Evolutionary conservation across 331 rosid genomes (phyloP).

Genomic region (Malus hybrid): DNA sequence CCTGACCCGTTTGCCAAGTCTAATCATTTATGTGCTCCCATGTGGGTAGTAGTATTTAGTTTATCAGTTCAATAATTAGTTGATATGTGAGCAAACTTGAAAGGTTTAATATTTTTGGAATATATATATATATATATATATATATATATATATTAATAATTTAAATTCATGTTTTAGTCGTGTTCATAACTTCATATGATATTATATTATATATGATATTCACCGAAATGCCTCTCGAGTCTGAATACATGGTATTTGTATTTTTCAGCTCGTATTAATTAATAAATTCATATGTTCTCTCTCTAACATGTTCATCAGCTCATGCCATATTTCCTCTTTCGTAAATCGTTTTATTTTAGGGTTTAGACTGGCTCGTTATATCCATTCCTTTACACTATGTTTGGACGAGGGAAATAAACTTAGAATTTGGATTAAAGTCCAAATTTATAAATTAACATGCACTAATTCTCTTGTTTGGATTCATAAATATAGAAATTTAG

Average conservation of each 20-base stretch:
- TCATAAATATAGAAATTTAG: no score
- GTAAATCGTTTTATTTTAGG: not conserved
- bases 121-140: no score
- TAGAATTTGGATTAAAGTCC: no score
- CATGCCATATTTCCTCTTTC: not conserved
- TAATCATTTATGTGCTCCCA: slow-evolving; percentile 3
- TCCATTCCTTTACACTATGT: not conserved
- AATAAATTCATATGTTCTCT: not conserved
- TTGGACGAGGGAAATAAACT: no score
- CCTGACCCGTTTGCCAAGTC: no score
- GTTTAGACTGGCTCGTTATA: not conserved
- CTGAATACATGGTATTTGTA: not conserved
- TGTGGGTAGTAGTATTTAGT: slow-evolving; percentile 11
- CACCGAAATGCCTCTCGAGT: slow-evolving; percentile 16
- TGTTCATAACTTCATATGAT: not conserved
- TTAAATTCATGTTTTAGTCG: slow-evolving; percentile 9
- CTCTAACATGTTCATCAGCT: not conserved
- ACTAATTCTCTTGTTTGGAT: no score
- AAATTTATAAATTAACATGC: no score
- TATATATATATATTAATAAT: not conserved
- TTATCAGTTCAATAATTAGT: not conserved
- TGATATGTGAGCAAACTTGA: not conserved
- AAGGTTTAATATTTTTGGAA: not conserved
- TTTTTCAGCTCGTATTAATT: not conserved
- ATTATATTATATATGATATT: not conserved